phyloP scores from a whole-genome alignment of 768 basidiomycete genomes.

The Mycena alexandri region DNA sequence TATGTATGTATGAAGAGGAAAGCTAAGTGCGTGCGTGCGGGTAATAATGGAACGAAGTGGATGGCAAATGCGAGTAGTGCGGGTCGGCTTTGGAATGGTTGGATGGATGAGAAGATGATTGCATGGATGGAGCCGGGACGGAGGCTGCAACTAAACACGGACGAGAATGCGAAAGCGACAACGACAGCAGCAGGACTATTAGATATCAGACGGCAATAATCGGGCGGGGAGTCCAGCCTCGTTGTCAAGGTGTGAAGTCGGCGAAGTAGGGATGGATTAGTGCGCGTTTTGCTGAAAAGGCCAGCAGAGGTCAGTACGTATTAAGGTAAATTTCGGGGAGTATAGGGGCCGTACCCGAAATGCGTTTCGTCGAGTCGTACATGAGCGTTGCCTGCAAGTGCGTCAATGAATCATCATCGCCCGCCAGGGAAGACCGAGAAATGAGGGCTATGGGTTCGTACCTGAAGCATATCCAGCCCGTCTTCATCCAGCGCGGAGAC shows the following conservation, averaged over 20 bases:
- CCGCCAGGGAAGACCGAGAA: not conserved
- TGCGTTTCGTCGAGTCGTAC: slow-evolving; percentile 92
- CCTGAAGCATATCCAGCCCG: slow-evolving; percentile 87
- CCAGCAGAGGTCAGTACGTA: slow-evolving; percentile 46
- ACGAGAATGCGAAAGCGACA: no score
- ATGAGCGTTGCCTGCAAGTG: slow-evolving; percentile 69
- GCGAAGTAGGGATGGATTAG: slow-evolving; percentile 64
- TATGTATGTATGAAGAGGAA: not conserved
- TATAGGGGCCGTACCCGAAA: slow-evolving; percentile 75
- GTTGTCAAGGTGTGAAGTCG: slow-evolving; percentile 50
- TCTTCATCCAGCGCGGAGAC: slow-evolving; percentile 80
- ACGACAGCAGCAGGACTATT: not conserved
- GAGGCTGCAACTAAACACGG: no score
- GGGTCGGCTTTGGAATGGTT: no score
- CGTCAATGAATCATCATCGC: no score
- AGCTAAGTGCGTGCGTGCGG: not conserved
- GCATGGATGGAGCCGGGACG: no score
- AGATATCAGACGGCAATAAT: not conserved
- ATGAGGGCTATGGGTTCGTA: slow-evolving; percentile 51
- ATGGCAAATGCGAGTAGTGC: not conserved
- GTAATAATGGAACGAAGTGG: not conserved
- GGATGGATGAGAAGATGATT: no score
- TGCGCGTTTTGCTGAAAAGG: slow-evolving; percentile 69
- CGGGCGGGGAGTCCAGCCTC: no score
- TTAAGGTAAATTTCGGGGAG: not conserved